Base-by-base conservation (phyloP, 1,284 basidiomycete genomes). In the Pseudomicrostroma phylloplanum region DNA sequence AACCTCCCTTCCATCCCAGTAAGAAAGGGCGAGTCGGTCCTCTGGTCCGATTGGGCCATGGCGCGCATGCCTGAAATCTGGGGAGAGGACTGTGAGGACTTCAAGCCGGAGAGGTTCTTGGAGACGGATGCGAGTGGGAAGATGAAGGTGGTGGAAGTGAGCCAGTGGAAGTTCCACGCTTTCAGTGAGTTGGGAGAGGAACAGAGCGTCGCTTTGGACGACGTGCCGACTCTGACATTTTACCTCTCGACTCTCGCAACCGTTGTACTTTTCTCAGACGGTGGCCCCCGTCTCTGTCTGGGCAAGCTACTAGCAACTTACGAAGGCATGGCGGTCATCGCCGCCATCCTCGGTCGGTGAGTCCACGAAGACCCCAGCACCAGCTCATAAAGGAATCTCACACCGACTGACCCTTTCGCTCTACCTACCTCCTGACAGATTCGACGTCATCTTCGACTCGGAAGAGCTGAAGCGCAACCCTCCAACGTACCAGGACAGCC, bases 41-140 rank as follows among this genome's bases (percentile, higher is more conserved):
- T 61, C 41, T 76, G 72, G 72, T 71, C 67, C 39, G 73, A 76
- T 59, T 76, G 72, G 72, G 71, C 68, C 21, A 74, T 76, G 59
- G 67, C 63, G 6, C 61, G 73, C 11, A 65, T 68, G 48, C 67
- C 69, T 0, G 70, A 70, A 6, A 69, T 76, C 4, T 76, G 72
- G 72, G 73, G 73, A 1, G 64, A 53, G 17, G 66, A 67, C 62
- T 66, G 64, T 56, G 67, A 57, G 30, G 67, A 72, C 17, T 76
- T 67, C 59, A 69, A 69, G 3, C 73, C 73, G 1, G 36, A 57
- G 23, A 62, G 73, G 17, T 76, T 74, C 61, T 60, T 76, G 43
- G 66, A 68, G 26, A 53, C 53, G n/a, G 71, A 70, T 39, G 67
- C 60, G 41, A 62, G 57, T n/a, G 57, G 61, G 21, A 59, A 13